Conservation (phyloP, 352 stramenopile genomes). For the Phytophthora megakarya region DNA sequence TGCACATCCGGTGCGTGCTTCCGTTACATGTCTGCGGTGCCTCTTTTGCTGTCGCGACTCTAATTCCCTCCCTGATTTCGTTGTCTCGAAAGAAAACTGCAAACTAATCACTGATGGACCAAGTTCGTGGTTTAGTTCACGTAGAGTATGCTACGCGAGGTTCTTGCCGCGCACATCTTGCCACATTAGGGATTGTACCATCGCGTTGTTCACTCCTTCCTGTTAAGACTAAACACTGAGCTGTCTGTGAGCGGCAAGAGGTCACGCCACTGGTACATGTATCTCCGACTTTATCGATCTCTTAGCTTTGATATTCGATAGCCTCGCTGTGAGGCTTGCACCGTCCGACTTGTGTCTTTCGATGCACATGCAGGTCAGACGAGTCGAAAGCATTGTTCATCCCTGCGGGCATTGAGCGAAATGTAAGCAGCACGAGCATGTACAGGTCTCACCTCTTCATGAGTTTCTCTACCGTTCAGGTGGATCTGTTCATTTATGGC, state of each 20-base stretch:
- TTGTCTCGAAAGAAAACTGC: conserved; percentile 14
- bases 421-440: conserved; percentile 15
- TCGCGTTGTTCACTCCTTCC: neutral
- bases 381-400: conserved; percentile 21
- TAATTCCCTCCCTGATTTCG: neutral
- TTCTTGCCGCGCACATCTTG: neutral
- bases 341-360: conserved; percentile 1
- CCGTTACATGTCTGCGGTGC: neutral
- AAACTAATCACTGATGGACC: no score
- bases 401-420: neutral
- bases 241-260: neutral
- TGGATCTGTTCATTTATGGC: conserved; percentile 25
- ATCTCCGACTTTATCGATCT: conserved; percentile 1
- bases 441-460: conserved; percentile 1
- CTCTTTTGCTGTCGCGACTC: conserved; percentile 17
- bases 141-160: no score
- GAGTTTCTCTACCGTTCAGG: conserved; percentile 12
- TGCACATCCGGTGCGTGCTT: neutral
- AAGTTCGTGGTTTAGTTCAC: neutral
- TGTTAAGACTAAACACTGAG: conserved; percentile 1
- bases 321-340: neutral
- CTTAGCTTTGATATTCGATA: neutral
- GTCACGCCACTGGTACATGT: neutral
- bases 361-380: conserved; percentile 8
- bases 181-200: neutral